Evolutionary conservation across 1,284 basidiomycete species (phyloP).

Genomic region (Vanrija humicola): DNA sequence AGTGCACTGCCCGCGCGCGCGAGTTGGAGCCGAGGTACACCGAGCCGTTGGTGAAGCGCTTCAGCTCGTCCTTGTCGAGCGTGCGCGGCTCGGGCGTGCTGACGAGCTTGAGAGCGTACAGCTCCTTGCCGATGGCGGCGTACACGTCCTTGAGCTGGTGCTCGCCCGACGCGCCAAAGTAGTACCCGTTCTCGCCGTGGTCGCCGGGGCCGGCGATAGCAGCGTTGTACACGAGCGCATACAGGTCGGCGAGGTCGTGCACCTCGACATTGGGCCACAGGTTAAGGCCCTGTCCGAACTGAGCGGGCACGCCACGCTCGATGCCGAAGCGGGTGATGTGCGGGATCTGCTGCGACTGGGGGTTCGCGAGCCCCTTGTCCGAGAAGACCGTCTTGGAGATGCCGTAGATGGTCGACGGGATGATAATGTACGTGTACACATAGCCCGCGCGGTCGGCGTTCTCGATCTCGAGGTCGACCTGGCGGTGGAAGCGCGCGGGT

Average conservation of each 20-base stretch:
- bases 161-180: constrained; percentile 45
- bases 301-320: constrained; percentile 40
- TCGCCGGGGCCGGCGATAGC: constrained; percentile 22
- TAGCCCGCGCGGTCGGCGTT: constrained; percentile 38
- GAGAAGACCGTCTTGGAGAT: constrained; percentile 33
- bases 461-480: constrained; percentile 41
- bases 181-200: constrained; percentile 45
- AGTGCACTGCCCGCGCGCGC: constrained; percentile 54
- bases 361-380: constrained; percentile 38
- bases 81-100: constrained; percentile 32
- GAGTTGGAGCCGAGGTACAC: constrained; percentile 57
- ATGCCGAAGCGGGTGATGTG: constrained; percentile 37
- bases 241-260: constrained; percentile 25
- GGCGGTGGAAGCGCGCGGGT: constrained; percentile 29
- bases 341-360: constrained; percentile 40
- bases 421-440: constrained; percentile 45
- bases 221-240: constrained; percentile 30
- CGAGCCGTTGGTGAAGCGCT: constrained; percentile 43
- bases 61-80: constrained; percentile 38
- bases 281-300: constrained; percentile 43
- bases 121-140: constrained; percentile 34
- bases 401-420: constrained; percentile 50
- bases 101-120: constrained; percentile 17
- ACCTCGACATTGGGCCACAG: constrained; percentile 24
- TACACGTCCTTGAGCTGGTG: constrained; percentile 36